Base-by-base conservation (phyloP, 495 filamentous ascomycete genomes). In the Viridothelium virens region DNA sequence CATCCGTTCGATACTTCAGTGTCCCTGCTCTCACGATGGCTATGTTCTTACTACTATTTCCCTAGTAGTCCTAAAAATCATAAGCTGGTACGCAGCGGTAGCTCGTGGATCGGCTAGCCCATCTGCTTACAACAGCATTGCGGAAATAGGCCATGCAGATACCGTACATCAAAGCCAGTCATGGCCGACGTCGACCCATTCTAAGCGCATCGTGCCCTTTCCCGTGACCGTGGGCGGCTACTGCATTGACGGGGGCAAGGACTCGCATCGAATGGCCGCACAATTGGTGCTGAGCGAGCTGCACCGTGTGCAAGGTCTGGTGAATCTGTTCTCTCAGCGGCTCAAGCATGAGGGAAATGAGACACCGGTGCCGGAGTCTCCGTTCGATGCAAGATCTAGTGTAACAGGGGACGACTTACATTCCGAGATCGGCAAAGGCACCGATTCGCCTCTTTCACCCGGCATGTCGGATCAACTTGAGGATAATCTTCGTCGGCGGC, bases 251-350 rank as follows among this genome's bases (percentile, higher is more conserved):
- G 25, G 25, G 25, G 72, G 72, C 48, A 69, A 71, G 33, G 68
- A 74, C 63, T 66, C 38, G 46, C 61, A 46, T 5, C 73, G 74
- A 33, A 73, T 74, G 71, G 71, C 73, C 0, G 76, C 76, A 1
- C 74, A 76, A 68, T 64, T 75, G 10, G 71, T 79, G 9, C 76
- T 79, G 7, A 74, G 70, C 65, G 74, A 79, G 66, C 70, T 80
- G 18, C 77, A 80, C 48, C 76, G 77, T 39, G 75, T 77, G 39
- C 76, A 76, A 63, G 66, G 72, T 2, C 47, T 80, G 6, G 41
- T 44, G 7, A 44, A 44, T 14, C 41, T 7, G 41, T 14, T 44
- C 6, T 44, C 41, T 7, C 41, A 44, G 14, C 41, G 41, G 14
- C 41, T 44, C 7, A 44, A 44, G 14, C 0, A 44, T 14, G 14